A percentile compares a stretch with the other conserved stretches of the same genome.
phyloP scores from a whole-genome alignment of 306 rosid species.

The Fragaria ananassa region DNA sequence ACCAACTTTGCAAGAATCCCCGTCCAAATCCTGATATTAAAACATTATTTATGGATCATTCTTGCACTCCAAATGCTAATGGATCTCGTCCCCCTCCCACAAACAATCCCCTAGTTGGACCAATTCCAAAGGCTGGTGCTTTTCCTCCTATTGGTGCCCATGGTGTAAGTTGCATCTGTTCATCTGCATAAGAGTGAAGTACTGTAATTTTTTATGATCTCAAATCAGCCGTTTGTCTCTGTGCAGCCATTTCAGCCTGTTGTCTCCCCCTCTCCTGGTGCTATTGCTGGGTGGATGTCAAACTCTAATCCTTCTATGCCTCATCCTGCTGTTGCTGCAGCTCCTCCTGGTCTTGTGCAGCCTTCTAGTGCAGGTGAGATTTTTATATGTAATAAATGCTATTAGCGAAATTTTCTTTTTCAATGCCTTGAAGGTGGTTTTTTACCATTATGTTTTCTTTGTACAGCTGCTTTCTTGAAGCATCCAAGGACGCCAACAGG shows the following conservation, averaged over 20 bases:
- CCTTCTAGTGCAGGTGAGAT: constrained; percentile 39
- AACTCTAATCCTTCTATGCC: constrained; percentile 33
- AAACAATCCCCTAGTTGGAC: constrained; percentile 39
- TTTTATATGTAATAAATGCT: background rate
- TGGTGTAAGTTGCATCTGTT: constrained; percentile 35
- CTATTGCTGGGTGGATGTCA: constrained; percentile 50
- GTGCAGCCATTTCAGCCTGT: constrained; percentile 46
- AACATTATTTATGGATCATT: constrained; percentile 47
- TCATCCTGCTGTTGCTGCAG: constrained; percentile 37
- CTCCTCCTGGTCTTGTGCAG: constrained; percentile 41
- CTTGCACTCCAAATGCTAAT: constrained; percentile 38
- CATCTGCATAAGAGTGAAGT: background rate
- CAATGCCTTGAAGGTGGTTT: background rate
- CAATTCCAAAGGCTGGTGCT: constrained; percentile 45
- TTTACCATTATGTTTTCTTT: background rate
- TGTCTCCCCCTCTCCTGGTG: constrained; percentile 43
- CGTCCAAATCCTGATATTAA: constrained; percentile 50
- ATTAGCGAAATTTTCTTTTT: background rate
- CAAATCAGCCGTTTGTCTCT: constrained; percentile 2
- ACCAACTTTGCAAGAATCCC: constrained; percentile 51
- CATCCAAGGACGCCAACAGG: constrained; percentile 43
- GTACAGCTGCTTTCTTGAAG: constrained; percentile 39
- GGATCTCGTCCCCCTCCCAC: constrained; percentile 49
- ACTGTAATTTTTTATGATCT: constrained; percentile 3
- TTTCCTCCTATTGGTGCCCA: constrained; percentile 47